Percentiles rank a stretch among this genome's conserved stretches.
phyloP scores from a whole-genome alignment of 2,329 filamentous ascomycete species.

The Claviceps cyperi region DNA sequence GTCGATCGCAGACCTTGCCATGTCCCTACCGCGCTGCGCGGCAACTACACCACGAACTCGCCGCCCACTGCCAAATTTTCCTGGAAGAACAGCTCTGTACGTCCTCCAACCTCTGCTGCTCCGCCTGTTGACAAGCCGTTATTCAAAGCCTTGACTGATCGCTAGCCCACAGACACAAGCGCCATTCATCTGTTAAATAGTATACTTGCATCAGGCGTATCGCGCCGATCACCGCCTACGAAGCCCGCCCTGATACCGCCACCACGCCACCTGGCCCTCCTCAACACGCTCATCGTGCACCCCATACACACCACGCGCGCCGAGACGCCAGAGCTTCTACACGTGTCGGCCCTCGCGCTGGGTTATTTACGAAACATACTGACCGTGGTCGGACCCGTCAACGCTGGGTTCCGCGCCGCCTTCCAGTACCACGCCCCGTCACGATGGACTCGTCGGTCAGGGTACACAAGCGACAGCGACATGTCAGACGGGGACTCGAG shows the following conservation, averaged over 20 bases:
- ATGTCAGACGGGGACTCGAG: conserved; percentile 27
- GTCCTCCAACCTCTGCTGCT: conserved; percentile 11
- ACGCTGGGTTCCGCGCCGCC: conserved; percentile 53
- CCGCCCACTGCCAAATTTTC: conserved; percentile 53
- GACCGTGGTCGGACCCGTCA: conserved; percentile 50
- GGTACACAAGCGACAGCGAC: conserved; percentile 26
- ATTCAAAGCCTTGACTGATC: no score
- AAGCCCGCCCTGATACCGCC: conserved; percentile 50
- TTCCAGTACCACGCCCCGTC: conserved; percentile 46
- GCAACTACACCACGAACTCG: conserved; percentile 47
- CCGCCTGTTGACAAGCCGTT: neutral
- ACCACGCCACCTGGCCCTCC: conserved; percentile 57
- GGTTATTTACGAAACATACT: conserved; percentile 56
- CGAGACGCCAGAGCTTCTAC: conserved; percentile 41
- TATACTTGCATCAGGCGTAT: conserved; percentile 40
- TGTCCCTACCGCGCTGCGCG: conserved; percentile 37
- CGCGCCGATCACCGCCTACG: conserved; percentile 11
- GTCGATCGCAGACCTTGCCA: conserved; percentile 15
- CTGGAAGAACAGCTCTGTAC: conserved; percentile 61
- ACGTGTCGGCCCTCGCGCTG: conserved; percentile 52
- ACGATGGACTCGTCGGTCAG: conserved; percentile 17
- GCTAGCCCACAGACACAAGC: conserved; percentile 13
- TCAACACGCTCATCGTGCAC: conserved; percentile 72
- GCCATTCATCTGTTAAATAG: conserved; percentile 51
- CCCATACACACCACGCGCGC: conserved; percentile 65